Base-by-base conservation (phyloP, 2,329 filamentous ascomycete species). In the Xylaria sp. region DNA sequence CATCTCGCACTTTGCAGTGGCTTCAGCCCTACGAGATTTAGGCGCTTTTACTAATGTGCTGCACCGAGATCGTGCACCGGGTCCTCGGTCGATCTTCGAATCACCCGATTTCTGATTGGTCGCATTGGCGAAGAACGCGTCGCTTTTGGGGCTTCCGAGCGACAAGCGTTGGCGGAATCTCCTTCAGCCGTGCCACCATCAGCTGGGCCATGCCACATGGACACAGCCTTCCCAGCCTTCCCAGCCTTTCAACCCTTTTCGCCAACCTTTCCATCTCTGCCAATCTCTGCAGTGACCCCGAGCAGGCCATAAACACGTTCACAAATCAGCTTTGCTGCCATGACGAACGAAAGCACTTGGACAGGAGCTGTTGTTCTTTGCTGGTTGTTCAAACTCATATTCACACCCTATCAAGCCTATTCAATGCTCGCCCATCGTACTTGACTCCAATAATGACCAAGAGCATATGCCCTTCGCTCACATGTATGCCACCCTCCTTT, bases 1-100 rank as follows among this genome's bases (percentile, higher is more conserved):
- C 41, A 45, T 53, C 54, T 54, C 49, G 49, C 52, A 44, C 51
- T 42, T 44, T 59, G 56, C 52, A 52, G 34, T 47, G 41, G 54
- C 49, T 54, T 61, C 58, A 61, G 58, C 58, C 58, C 58, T 61
- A 61, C 52, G 52, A 61, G 58, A 59, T 59, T 60, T 59, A 61
- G 50, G 50, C 49, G 43, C 29, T 13, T 13, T 34, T 34, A 13
- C 11, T 13, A 13, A 34, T 34, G 11, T 7, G 4, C 29, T 34
- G 29, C 29, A 34, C 56, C 48, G 50, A 61, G 58, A 60, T 60
- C 56, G 52, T 59, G 39, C 29, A 34, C 16, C 29, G 11, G 16
- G 16, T 34, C 29, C 29, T 34, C 16, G 29, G 9, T 34, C 29
- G 29, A 34, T 34, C 29, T 13, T n/a, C 9, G 29, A 34, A 13